phyloP scores from a whole-genome alignment of 2,329 filamentous ascomycete species.

The Pestalotiopsis sp. region DNA sequence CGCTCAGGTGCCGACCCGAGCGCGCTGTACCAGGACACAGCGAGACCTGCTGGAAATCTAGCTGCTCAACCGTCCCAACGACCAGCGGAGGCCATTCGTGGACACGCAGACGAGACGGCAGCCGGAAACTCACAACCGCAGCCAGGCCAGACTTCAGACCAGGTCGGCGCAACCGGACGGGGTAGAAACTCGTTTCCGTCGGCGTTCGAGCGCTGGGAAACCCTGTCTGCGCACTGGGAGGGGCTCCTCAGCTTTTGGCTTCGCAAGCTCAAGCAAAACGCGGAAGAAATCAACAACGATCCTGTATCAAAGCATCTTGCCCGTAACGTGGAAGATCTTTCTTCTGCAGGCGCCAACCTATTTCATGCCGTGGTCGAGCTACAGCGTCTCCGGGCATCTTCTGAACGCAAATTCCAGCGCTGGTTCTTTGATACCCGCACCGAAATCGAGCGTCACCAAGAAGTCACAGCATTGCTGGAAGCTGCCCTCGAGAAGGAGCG shows the following conservation, averaged over 20 bases:
- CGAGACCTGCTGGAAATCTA: slow-evolving; percentile 19
- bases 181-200: slow-evolving; percentile 82
- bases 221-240: slow-evolving; percentile 96
- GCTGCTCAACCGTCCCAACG: slow-evolving; percentile 28
- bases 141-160: slow-evolving; percentile 34
- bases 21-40: slow-evolving; percentile 18
- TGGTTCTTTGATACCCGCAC: slow-evolving; percentile 97
- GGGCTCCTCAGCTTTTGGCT: slow-evolving; percentile 98
- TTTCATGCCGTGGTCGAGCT: slow-evolving; percentile 98
- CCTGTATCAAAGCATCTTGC: slow-evolving; percentile 86
- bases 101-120: slow-evolving; percentile 23
- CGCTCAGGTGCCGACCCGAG: slow-evolving; percentile 23
- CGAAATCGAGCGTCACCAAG: slow-evolving; percentile 83
- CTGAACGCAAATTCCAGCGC: slow-evolving; percentile 95
- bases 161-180: slow-evolving; percentile 26
- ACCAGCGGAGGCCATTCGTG: slow-evolving; percentile 20
- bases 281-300: slow-evolving; percentile 79
- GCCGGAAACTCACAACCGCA: slow-evolving; percentile 35
- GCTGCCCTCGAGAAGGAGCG: slow-evolving; percentile 75
- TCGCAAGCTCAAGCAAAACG: slow-evolving; percentile 86
- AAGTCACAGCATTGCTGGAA: slow-evolving; percentile 81
- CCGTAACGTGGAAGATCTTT: slow-evolving; percentile 94
- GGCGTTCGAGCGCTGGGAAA: slow-evolving; percentile 97
- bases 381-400: slow-evolving; percentile 89
- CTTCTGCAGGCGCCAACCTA: slow-evolving; percentile 91